These are phyloP conservation scores for Passalora sequoiae DNA, from an alignment of 2,329 filamentous ascomycete genomes.

Conservation along the genomic window DNA sequence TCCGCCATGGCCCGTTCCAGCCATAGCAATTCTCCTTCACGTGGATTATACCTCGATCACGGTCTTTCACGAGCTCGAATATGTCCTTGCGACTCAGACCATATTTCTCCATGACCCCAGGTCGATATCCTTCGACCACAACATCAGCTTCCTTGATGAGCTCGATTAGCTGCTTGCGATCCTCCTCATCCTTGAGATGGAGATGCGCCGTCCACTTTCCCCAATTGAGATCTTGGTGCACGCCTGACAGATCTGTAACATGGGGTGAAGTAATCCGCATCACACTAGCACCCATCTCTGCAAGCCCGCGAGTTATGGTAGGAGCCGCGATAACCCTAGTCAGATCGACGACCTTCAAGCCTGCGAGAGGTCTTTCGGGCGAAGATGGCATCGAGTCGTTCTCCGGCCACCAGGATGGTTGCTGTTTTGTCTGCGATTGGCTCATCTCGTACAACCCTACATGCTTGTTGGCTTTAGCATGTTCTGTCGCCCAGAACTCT, in stretches of 20 bases:
- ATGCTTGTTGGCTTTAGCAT: constrained; percentile 26
- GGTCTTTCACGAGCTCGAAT: constrained; percentile 38
- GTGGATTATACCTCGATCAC: constrained; percentile 44
- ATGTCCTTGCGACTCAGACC: constrained; percentile 43
- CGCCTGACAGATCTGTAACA: constrained; percentile 52
- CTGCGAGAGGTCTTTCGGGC: constrained; percentile 43
- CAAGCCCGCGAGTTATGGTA: constrained; percentile 64
- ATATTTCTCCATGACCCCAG: constrained; percentile 44
- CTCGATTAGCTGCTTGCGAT: constrained; percentile 36
- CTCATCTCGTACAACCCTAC: constrained; percentile 19
- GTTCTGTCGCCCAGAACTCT: constrained; percentile 37
- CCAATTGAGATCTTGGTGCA: constrained; percentile 47
- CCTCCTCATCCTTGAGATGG: constrained; percentile 39
- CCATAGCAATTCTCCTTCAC: constrained; percentile 53
- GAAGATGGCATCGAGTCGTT: constrained; percentile 25
- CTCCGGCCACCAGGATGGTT: constrained; percentile 25
- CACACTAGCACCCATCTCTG: constrained; percentile 70
- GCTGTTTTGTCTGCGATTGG: constrained; percentile 12
- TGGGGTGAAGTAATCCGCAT: constrained; percentile 65
- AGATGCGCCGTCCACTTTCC: constrained; percentile 48
- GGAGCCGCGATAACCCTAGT: constrained; percentile 72
- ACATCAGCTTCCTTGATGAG: constrained; percentile 49
- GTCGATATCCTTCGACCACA: constrained; percentile 48
- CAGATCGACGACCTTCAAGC: constrained; percentile 68
- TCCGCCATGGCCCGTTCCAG: constrained; percentile 45